Conservation (phyloP, 2,329 filamentous ascomycete genomes). For the Leptographium flavum region DNA sequence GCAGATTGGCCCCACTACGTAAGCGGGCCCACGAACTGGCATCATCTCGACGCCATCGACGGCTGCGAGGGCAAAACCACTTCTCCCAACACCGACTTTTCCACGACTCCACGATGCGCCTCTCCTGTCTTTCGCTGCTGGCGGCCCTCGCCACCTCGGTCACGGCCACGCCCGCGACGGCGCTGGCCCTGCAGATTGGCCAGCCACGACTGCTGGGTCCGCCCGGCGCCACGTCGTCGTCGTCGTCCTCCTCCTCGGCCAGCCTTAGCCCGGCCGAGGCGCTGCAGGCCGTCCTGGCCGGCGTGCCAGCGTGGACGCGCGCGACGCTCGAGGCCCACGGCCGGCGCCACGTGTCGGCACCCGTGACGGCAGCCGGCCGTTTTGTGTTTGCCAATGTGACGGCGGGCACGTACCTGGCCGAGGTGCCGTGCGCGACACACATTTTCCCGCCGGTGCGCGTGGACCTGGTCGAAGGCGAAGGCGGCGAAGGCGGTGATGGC, state of each 20-base stretch:
- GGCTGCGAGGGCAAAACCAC: no score
- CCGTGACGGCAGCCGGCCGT: constrained; percentile 51
- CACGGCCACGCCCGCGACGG: neutral
- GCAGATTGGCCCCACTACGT: no score
- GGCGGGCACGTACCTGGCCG: constrained; percentile 63
- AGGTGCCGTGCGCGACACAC: constrained; percentile 62
- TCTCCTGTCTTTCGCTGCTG: neutral
- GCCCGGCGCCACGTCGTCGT: neutral
- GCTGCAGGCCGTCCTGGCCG: constrained; percentile 1
- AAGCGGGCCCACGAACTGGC: no score
- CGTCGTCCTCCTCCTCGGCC: no score
- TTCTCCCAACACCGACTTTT: no score
- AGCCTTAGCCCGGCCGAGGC: neutral
- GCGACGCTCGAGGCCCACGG: constrained; percentile 54
- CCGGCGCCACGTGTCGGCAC: constrained; percentile 36
- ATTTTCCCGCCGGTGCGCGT: constrained; percentile 68
- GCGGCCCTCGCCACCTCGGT: constrained; percentile 1
- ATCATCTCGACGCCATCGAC: no score
- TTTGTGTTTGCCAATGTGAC: constrained; percentile 65
- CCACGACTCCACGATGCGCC: neutral
- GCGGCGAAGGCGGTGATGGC: constrained; percentile 1
- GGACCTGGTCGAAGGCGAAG: constrained; percentile 38
- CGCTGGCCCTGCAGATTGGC: constrained; percentile 8
- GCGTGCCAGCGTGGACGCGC: constrained; percentile 49
- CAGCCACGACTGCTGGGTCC: constrained; percentile 1